Percentiles rank a stretch among this genome's conserved stretches.
Conservation (phyloP, 495 filamentous ascomycete genomes). For the Penicillium subrubescens region DNA sequence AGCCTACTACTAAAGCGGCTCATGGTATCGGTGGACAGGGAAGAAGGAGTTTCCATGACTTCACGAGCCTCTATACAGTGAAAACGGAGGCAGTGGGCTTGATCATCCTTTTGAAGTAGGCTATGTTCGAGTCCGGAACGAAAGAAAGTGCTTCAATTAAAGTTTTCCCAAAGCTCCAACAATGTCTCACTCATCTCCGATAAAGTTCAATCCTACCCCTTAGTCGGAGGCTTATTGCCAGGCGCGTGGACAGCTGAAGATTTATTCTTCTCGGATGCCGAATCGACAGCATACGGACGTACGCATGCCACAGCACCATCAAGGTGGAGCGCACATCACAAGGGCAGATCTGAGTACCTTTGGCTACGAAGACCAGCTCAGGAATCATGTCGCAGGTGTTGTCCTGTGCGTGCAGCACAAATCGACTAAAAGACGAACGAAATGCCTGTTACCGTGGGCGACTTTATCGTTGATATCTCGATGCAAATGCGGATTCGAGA, state of each 20-base stretch:
- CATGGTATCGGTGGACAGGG: conserved; percentile 4
- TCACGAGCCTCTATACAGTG: not conserved
- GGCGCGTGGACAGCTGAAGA: not conserved
- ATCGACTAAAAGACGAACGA: not conserved
- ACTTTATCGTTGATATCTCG: not conserved
- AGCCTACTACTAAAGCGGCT: conserved; percentile 15
- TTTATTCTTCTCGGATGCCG: not conserved
- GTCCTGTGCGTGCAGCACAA: not conserved
- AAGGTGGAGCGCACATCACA: not conserved
- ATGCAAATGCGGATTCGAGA: conserved; percentile 1
- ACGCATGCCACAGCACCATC: not conserved
- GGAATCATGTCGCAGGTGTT: not conserved
- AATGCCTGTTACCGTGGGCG: not conserved
- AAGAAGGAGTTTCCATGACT: conserved; percentile 9
- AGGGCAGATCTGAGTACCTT: not conserved
- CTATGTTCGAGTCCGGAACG: not conserved
- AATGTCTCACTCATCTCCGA: not conserved
- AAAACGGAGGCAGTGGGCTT: not conserved
- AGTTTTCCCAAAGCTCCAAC: not conserved
- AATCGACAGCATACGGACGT: not conserved
- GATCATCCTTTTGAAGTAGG: not conserved
- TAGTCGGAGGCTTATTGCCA: not conserved
- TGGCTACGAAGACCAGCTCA: not conserved
- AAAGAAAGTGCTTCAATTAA: not conserved
- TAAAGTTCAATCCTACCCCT: not conserved